Base-by-base conservation (phyloP, 345 rosid species). In the Mangifera indica region DNA sequence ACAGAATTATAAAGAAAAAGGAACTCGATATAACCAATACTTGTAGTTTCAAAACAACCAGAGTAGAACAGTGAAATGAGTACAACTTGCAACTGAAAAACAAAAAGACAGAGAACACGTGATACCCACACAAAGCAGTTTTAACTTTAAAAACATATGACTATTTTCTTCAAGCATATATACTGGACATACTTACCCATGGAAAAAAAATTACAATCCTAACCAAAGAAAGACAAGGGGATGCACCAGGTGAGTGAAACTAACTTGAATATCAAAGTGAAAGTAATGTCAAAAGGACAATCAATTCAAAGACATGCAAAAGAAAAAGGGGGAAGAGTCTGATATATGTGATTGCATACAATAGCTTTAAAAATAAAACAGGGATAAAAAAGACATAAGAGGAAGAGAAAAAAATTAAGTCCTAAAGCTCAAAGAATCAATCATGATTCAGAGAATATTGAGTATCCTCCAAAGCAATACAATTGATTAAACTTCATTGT, bases 271-370 rank as follows among this genome's bases (percentile, higher is more conserved):
- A 17, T 22, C 17, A 54, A 67, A 48, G 60, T 45, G 17, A 34
- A 66, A n/a, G 11, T 67, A n/a, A 67, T 32, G 48, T 12, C n/a
- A 14, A 45, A 44, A 25, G 15, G 42, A 48, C 8, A 25, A 3
- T 52, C 21, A 40, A 56, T 24, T 40, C 32, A 22, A 69, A 49
- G 17, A 14, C 21, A 22, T 51, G 40, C 71, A 24, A 37, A 21
- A 53, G 24, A 20, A 51, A 49, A 18, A 37, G 45, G 58, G 57
- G n/a, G 3, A 3, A 12, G 18, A 5, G 3, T 17, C 20, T 32
- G 11, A 49, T 67, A 51, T 20, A n/a, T 18, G 59, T 67, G 46
- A 51, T 67, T 65, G n/a, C n/a, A n/a, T n/a, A 52, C 59, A 52
- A 12, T 25, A 17, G 52, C 21, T 37, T 26, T 20, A 52, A 52